These are phyloP conservation scores for Quercus aquifolioides DNA, from an alignment of 306 rosid species.

Conservation along the genomic window DNA sequence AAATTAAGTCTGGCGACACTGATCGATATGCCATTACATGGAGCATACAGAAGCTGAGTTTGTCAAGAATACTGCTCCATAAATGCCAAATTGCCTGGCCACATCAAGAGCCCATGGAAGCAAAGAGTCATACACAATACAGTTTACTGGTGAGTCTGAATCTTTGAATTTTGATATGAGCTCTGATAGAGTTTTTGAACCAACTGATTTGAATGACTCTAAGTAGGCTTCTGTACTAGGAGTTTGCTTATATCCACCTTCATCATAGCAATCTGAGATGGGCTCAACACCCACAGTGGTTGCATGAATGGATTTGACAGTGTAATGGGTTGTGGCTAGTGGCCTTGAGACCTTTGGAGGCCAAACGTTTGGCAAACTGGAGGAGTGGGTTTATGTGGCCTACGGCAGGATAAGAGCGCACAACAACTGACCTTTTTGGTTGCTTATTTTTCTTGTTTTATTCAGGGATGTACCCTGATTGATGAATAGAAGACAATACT, in stretches of 20 bases:
- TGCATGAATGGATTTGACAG: constrained; percentile 23
- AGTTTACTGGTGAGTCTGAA: constrained; percentile 22
- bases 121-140: constrained; percentile 39
- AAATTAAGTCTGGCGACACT: neutral
- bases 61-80: constrained; percentile 30
- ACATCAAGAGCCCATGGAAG: constrained; percentile 45
- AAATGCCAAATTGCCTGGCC: constrained; percentile 24
- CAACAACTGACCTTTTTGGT: constrained; percentile 2
- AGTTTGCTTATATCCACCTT: constrained; percentile 30
- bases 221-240: constrained; percentile 26
- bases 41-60: constrained; percentile 36
- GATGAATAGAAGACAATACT: neutral
- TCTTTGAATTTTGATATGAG: constrained; percentile 21
- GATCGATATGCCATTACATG: constrained; percentile 19
- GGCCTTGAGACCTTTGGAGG: constrained; percentile 29
- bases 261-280: constrained; percentile 38
- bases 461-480: neutral
- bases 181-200: constrained; percentile 26
- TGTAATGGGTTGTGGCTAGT: constrained; percentile 35
- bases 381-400: neutral
- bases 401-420: constrained; percentile 17
- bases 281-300: constrained; percentile 1
- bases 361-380: constrained; percentile 42
- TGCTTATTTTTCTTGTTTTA: constrained; percentile 5
- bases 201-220: constrained; percentile 24